Conservation (phyloP, 169 alveolate species). For the Plasmodium berghei region DNA sequence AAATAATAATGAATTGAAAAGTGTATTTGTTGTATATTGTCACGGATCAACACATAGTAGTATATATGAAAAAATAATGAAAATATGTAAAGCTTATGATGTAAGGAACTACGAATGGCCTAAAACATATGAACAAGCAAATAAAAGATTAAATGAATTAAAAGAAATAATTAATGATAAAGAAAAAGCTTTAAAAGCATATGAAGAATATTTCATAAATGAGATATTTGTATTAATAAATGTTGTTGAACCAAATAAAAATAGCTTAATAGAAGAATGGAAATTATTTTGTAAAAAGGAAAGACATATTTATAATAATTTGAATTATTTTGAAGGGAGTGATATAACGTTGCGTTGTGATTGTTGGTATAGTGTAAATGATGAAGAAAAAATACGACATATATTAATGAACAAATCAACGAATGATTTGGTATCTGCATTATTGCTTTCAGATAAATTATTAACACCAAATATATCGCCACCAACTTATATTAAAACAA, state of each 20-base stretch:
- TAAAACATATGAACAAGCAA: slow-evolving; percentile 81
- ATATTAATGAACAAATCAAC: slow-evolving; percentile 85
- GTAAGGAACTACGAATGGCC: slow-evolving; percentile 92
- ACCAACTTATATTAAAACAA: slow-evolving; percentile 97
- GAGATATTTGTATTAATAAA: slow-evolving; percentile 90
- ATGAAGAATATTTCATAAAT: slow-evolving; percentile 89
- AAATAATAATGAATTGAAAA: slow-evolving; percentile 83
- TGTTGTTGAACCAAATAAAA: slow-evolving; percentile 88
- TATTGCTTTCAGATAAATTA: slow-evolving; percentile 86
- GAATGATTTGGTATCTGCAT: slow-evolving; percentile 87
- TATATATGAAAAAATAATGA: slow-evolving; percentile 91
- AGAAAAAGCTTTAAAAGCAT: slow-evolving; percentile 92
- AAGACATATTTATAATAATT: slow-evolving; percentile 92
- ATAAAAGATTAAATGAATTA: slow-evolving; percentile 83
- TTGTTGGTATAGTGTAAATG: slow-evolving; percentile 96
- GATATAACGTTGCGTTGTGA: slow-evolving; percentile 95
- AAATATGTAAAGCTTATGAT: slow-evolving; percentile 93
- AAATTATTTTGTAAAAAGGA: slow-evolving; percentile 95
- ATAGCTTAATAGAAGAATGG: slow-evolving; percentile 95
- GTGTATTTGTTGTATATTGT: slow-evolving; percentile 95
- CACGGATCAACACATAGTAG: slow-evolving; percentile 90
- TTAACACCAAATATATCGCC: slow-evolving; percentile 87
- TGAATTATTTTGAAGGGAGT: slow-evolving; percentile 94
- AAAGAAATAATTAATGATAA: slow-evolving; percentile 89
- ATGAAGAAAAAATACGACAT: slow-evolving; percentile 91